Base-by-base conservation (phyloP, 805 yeast species). In the Torulaspora maleeae region DNA sequence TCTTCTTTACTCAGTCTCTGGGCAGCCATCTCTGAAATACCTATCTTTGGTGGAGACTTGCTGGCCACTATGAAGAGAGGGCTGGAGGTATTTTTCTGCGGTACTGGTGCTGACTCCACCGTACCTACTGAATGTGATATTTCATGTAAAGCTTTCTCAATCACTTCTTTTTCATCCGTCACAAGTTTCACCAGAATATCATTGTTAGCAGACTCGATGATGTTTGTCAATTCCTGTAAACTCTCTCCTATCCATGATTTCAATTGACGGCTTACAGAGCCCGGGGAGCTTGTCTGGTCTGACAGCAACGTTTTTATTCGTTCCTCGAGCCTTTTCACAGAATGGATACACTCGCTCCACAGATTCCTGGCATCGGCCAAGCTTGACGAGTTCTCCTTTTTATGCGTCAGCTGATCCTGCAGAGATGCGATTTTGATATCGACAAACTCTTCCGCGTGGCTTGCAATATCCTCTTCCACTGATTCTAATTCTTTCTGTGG, bases 41-140 rank as follows among this genome's bases (percentile, higher is more conserved):
- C 61, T 28, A 56, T 55, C 40, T 60, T 59, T n/a, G 66, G 64
- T 19, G 64, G 66, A 3, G 66, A 60, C 28, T 56, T 58, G 27
- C 60, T 52, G 19, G 47, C 48, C 2, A 45, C 36, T 16, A 55
- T 35, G 20, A 52, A 47, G 11, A 51, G 48, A 16, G 56, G 54
- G 25, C 44, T 45, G 7, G 48, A 29, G 30, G 38, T 45, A 15
- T 24, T 27, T 27, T 38, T 40, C 13, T 25, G 25, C 16, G 48
- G 41, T 5, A 48, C 40, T 7, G 29, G 19, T 12, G 41, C 22
- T 5, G 36, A 10, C 12, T 22, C 34, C 5, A 11, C 24, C 8
- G 20, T 25, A 16, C 27, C 28, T 19, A 27, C 19, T 24, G 43
- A 12, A 22, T 29, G 28, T 5, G 49, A 27, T 3, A 60, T 32